phyloP scores from a whole-genome alignment of 2,329 filamentous ascomycete genomes.

The Ophioceras dolichostomum region DNA sequence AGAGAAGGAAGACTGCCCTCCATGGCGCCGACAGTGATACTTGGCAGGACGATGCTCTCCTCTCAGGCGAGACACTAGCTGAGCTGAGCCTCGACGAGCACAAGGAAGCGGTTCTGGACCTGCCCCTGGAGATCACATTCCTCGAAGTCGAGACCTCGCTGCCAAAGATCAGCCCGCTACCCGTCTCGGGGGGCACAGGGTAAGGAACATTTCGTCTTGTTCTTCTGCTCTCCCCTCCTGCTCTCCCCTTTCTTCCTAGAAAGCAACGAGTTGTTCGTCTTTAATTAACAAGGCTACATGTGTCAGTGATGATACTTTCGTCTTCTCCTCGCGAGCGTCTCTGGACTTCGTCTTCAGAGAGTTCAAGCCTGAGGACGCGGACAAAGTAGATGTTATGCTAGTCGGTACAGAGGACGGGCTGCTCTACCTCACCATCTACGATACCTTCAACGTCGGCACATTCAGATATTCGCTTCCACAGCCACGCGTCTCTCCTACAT shows the following conservation, averaged over 20 bases:
- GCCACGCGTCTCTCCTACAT: no score
- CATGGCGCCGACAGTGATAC: slow-evolving; percentile 8
- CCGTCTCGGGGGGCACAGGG: slow-evolving; percentile 50
- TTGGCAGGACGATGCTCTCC: no score
- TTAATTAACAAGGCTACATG: slow-evolving; percentile 3
- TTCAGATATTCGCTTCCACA: slow-evolving; percentile 39
- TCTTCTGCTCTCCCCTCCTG: background rate
- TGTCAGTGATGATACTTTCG: slow-evolving; percentile 39
- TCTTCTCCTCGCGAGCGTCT: slow-evolving; percentile 58
- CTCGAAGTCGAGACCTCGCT: slow-evolving; percentile 66
- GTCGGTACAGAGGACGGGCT: slow-evolving; percentile 59
- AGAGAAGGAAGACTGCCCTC: background rate
- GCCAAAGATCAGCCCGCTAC: slow-evolving; percentile 63
- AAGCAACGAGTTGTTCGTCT: background rate
- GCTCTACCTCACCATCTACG: slow-evolving; percentile 71
- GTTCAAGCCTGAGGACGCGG: slow-evolving; percentile 50
- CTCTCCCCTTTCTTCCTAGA: background rate
- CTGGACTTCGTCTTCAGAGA: slow-evolving; percentile 59
- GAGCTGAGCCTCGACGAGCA: slow-evolving; percentile 2
- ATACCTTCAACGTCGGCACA: slow-evolving; percentile 68
- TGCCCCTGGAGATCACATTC: slow-evolving; percentile 62
- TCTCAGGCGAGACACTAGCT: background rate
- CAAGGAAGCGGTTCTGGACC: slow-evolving; percentile 29
- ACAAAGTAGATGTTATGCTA: slow-evolving; percentile 69
- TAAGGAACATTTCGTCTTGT: slow-evolving; percentile 23